phyloP scores from a whole-genome alignment of 257 asterid genomes.

The Avicennia marina region DNA sequence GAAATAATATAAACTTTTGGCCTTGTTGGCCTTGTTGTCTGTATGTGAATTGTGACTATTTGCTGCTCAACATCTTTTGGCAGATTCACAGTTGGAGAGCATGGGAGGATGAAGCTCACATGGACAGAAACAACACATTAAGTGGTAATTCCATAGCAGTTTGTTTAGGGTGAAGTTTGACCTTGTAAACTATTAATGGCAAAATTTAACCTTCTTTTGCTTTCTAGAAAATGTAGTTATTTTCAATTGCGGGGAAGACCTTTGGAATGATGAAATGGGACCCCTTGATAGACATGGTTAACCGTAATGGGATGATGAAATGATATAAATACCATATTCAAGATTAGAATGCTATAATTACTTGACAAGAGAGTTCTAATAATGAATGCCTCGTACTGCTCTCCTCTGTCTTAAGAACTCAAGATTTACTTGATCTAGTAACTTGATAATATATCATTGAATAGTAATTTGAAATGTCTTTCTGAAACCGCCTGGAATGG shows the following conservation, averaged over 20 bases:
- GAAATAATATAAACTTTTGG: neutral
- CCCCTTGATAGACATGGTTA: too few species aligned
- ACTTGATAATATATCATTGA: too few species aligned
- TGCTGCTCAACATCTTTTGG: slow-evolving; percentile 18
- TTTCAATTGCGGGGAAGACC: neutral
- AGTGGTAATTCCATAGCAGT: slow-evolving; percentile 39
- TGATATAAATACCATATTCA: neutral
- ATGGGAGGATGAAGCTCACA: slow-evolving; percentile 97
- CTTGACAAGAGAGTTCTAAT: too few species aligned
- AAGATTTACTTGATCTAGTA: too few species aligned
- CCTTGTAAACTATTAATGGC: too few species aligned
- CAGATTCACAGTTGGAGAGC: slow-evolving; percentile 90
- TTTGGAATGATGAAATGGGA: too few species aligned
- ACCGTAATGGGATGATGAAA: slow-evolving; percentile 8
- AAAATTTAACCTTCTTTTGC: neutral
- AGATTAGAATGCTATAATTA: too few species aligned
- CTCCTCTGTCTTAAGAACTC: too few species aligned
- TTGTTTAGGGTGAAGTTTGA: too few species aligned
- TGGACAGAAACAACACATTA: slow-evolving; percentile 63
- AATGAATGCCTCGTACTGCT: too few species aligned
- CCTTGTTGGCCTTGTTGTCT: slow-evolving; percentile 6
- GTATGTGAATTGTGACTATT: slow-evolving; percentile 2
- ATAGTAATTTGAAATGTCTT: too few species aligned
- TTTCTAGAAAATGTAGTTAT: neutral
- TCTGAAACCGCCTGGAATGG: too few species aligned